phyloP scores from a whole-genome alignment of 1,139 yeast species.

The Magnusiomyces suaveolens region DNA sequence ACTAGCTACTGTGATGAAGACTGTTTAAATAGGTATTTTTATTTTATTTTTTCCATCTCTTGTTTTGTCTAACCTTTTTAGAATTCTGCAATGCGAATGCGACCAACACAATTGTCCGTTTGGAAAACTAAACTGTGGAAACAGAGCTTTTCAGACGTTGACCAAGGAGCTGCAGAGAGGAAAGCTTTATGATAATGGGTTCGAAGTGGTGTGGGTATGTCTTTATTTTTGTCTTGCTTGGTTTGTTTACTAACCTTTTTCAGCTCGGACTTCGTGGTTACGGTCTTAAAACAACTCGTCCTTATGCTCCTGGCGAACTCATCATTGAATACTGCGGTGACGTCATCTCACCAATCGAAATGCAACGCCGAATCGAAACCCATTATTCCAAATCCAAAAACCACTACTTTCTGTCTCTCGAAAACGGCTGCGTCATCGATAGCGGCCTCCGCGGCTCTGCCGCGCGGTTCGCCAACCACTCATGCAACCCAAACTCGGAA shows the following conservation, averaged over 20 bases:
- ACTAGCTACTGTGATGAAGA: conserved; percentile 28
- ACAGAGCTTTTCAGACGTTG: conserved; percentile 29
- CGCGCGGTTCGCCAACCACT: conserved; percentile 39
- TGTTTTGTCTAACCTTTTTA: conserved; percentile 10
- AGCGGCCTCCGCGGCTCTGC: conserved; percentile 35
- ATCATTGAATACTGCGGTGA: conserved; percentile 41
- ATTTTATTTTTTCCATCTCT: not conserved
- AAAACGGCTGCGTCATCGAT: conserved; percentile 34
- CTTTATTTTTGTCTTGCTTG: not conserved
- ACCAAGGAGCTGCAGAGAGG: conserved; percentile 19
- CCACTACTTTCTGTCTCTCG: conserved; percentile 33
- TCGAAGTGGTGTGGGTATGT: conserved; percentile 27
- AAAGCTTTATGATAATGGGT: conserved; percentile 28
- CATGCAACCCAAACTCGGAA: conserved; percentile 36
- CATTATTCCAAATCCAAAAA: conserved; percentile 24
- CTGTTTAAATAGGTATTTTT: conserved; percentile 28
- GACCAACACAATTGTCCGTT: conserved; percentile 30
- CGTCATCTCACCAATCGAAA: conserved; percentile 31
- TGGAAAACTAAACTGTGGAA: conserved; percentile 33
- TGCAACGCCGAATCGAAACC: conserved; percentile 27
- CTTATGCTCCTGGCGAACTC: conserved; percentile 32
- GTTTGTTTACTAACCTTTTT: not conserved
- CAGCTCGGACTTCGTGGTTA: conserved; percentile 30
- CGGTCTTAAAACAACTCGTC: conserved; percentile 33
- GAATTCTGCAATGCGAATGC: conserved; percentile 33